Percentiles rank a stretch among this genome's conserved stretches.
Evolutionary conservation across 108 stramenopile genomes (phyloP).

Genomic region (Parietichytrium sp.): DNA sequence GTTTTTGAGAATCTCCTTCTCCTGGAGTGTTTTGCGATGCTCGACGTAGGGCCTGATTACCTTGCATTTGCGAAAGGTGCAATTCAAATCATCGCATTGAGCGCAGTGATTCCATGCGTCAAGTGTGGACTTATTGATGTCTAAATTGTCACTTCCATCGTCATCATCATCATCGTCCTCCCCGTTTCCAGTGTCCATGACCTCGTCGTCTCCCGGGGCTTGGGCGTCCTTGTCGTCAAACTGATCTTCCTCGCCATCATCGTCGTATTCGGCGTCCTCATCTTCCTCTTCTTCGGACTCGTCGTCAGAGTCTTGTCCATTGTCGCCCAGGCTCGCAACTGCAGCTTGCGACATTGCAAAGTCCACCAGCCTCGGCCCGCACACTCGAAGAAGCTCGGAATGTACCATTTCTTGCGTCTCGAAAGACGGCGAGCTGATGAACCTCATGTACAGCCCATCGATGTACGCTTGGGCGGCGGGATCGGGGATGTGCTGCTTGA

Average conservation of each 20-base stretch:
- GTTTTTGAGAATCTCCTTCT: background rate
- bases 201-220: background rate
- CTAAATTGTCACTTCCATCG: no score
- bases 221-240: background rate
- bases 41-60: background rate
- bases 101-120: constrained; percentile 36
- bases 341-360: no score
- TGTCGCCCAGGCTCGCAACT: no score
- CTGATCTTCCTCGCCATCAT: background rate
- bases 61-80: background rate
- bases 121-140: constrained; percentile 6
- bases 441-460: no score
- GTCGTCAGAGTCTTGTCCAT: background rate
- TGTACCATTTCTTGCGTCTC: no score
- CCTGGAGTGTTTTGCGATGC: background rate
- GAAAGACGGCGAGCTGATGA: no score
- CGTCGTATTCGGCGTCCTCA: constrained; percentile 16
- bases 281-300: background rate
- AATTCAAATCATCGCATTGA: background rate
- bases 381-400: no score
- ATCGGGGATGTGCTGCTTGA: no score
- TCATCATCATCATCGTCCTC: no score
- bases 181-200: background rate
- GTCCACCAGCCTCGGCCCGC: no score
- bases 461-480: no score